Percentiles rank a stretch among this genome's conserved stretches.
These are phyloP conservation scores for Pseudoturritis turrita DNA, from an alignment of 345 rosid species.

Conservation along the genomic window DNA sequence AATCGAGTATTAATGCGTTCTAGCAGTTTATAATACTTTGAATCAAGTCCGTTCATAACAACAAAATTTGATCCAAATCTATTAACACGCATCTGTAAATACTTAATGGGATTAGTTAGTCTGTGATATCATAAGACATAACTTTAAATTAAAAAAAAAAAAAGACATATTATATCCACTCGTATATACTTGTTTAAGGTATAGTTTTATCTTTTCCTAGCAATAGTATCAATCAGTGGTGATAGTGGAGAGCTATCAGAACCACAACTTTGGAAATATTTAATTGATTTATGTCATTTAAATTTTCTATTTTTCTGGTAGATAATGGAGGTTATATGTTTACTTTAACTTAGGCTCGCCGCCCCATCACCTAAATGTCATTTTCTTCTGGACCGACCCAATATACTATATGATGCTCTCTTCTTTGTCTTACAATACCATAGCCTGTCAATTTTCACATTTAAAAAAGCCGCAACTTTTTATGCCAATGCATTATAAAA, in stretches of 20 bases:
- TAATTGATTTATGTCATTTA: not conserved
- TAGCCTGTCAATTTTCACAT: not conserved
- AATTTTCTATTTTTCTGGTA: constrained; percentile 3
- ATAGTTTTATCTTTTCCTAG: not conserved
- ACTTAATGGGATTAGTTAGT: not conserved
- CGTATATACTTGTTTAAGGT: constrained; percentile 15
- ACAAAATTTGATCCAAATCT: constrained; percentile 3
- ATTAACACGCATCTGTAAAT: not conserved
- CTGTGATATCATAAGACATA: constrained; percentile 5
- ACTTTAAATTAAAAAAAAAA: no score
- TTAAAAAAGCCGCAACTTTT: not conserved
- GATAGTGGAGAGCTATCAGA: constrained; percentile 14
- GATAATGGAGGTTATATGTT: constrained; percentile 15
- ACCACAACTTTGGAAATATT: constrained; percentile 24
- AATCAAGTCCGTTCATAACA: constrained; percentile 4
- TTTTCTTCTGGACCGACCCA: constrained; percentile 32
- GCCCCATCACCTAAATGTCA: constrained; percentile 39
- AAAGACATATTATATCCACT: constrained; percentile 25
- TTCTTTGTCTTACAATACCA: constrained; percentile 15
- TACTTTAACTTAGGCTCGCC: constrained; percentile 35
- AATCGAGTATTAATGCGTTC: not conserved
- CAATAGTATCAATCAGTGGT: constrained; percentile 13
- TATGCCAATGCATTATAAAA: not conserved
- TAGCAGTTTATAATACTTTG: not conserved
- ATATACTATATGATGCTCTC: constrained; percentile 1